Conservation (phyloP, 176 grass and related monocot genomes). For the Thalia dealbata region DNA sequence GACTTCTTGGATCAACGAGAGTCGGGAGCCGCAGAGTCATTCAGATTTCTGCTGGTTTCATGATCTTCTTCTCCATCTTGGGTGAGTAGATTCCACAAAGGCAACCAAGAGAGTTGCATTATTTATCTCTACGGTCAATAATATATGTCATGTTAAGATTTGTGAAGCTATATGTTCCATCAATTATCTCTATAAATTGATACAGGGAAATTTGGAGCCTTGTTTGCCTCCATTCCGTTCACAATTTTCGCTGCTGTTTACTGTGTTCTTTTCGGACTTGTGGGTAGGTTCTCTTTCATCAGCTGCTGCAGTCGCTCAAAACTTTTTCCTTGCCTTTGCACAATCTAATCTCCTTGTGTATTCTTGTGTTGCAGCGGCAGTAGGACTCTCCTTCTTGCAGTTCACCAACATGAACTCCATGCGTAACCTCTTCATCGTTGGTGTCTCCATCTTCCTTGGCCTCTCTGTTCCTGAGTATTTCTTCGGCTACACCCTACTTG, state of each 20-base stretch:
- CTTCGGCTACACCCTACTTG: constrained; percentile 67
- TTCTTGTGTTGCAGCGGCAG: constrained; percentile 36
- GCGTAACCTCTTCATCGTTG: constrained; percentile 86
- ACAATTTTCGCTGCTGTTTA: constrained; percentile 87
- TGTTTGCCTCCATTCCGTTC: constrained; percentile 91
- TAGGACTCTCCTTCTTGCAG: constrained; percentile 90
- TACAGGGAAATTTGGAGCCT: constrained; percentile 86
- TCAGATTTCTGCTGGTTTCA: constrained; percentile 91
- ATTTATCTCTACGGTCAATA: not conserved
- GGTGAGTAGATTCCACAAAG: constrained; percentile 25
- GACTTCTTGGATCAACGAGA: constrained; percentile 75
- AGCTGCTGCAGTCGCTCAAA: not conserved
- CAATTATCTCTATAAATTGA: too few relatives aligned
- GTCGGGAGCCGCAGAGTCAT: constrained; percentile 81
- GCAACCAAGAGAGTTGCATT: not conserved
- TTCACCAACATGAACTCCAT: constrained; percentile 99
- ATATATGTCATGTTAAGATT: too few relatives aligned
- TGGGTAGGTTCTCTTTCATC: constrained; percentile 43
- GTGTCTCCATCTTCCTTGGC: constrained; percentile 88
- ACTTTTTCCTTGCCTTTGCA: not conserved
- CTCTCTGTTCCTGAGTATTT: constrained; percentile 87
- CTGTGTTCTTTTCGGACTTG: constrained; percentile 79
- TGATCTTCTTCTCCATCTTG: constrained; percentile 96
- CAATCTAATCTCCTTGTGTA: constrained; percentile 13
- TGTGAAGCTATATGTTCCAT: too few relatives aligned